Base-by-base conservation (phyloP, 345 rosid species). In the Hirschfeldia incana region DNA sequence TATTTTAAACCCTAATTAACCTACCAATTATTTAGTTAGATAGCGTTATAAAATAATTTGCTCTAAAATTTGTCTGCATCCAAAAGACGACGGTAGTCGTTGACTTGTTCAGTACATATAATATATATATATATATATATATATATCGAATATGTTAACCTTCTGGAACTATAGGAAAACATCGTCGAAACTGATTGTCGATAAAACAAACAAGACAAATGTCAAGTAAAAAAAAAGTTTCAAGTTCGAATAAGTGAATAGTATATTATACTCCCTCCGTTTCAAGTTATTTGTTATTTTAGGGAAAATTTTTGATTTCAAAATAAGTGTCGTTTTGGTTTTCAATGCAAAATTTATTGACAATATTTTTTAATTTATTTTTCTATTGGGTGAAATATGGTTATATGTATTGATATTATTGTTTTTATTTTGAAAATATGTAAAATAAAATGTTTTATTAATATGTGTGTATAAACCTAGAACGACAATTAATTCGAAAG, bases 41-140 rank as follows among this genome's bases (percentile, higher is more conserved):
- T 64, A 55, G 83, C 34, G 76, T 69, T 29, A 74, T 74, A 68
- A 63, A 69, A 69, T 74, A 69, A 69, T 66, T 63, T 74, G 67
- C 69, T 51, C 78, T 39, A 28, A 67, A 62, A 13, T 60, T 73
- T 65, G 53, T 73, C 69, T 74, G 36, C 70, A 51, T 68, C 71
- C 70, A 69, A 74, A 68, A 74, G 27, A 64, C 76, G 79, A 80
- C 76, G 62, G 59, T 39, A 74, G 79, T 80, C 71, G 79, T 69
- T 80, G 83, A 75, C 76, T 74, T 80, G 9, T 63, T 36, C 57
- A 51, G 5, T 29, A 21, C 21, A 21, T 21, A 21, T 21, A 62
- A 62, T 61, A 61, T 36, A 36, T 11, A 60, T 73, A 62, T 61
- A 61, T 36, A 36, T 11, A 60, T 21, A 21, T 21, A 62, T 61